These are phyloP conservation scores for Globisporangium nunn DNA, from an alignment of 352 stramenopile species.

Conservation along the genomic window DNA sequence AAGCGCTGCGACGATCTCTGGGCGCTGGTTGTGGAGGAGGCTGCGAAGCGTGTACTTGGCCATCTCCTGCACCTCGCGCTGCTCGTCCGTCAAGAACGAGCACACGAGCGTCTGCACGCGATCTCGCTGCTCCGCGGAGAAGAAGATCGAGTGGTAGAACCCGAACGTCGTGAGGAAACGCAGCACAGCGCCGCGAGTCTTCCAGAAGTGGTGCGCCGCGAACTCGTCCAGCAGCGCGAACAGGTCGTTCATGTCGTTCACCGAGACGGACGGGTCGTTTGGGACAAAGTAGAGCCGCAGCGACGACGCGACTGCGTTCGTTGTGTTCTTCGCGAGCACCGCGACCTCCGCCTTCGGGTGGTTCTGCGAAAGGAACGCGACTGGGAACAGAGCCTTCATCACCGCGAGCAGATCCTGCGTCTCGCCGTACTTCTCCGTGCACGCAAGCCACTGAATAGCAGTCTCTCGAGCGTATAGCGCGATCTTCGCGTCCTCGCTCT, in stretches of 20 bases:
- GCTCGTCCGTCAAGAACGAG: slow-evolving; percentile 52
- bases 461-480: slow-evolving; percentile 52
- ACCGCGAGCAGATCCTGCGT: slow-evolving; percentile 31
- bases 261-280: slow-evolving; percentile 2
- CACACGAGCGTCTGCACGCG: slow-evolving; percentile 48
- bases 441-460: slow-evolving; percentile 61
- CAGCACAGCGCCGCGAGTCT: slow-evolving; percentile 59
- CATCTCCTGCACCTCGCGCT: slow-evolving; percentile 77
- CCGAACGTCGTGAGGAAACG: slow-evolving; percentile 67
- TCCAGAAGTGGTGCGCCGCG: slow-evolving; percentile 39
- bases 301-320: slow-evolving; percentile 47
- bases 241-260: slow-evolving; percentile 17
- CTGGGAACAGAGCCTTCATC: slow-evolving; percentile 40
- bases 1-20: slow-evolving; percentile 24
- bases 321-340: slow-evolving; percentile 51
- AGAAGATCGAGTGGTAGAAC: slow-evolving; percentile 72
- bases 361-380: slow-evolving; percentile 64
- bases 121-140: slow-evolving; percentile 26
- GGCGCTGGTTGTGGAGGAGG: slow-evolving; percentile 52
- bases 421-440: slow-evolving; percentile 43
- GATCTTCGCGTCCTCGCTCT: slow-evolving; percentile 12
- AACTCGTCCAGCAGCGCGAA: slow-evolving; percentile 38
- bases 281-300: slow-evolving; percentile 35
- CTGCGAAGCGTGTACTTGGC: slow-evolving; percentile 65
- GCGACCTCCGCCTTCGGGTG: slow-evolving; percentile 65